These are phyloP conservation scores for Kazachstania martiniae DNA, from an alignment of 805 yeast species.

Conservation along the genomic window DNA sequence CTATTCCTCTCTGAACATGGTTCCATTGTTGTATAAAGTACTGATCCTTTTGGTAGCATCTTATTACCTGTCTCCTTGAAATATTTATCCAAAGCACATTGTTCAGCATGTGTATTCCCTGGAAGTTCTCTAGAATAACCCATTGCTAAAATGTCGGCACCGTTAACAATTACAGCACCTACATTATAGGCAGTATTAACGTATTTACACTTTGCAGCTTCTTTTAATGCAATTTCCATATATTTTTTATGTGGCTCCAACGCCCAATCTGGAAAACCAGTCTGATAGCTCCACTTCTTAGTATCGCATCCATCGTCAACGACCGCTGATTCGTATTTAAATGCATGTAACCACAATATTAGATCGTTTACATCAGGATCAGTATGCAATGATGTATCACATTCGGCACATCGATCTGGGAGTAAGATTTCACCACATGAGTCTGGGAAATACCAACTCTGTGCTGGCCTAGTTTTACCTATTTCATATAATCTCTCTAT, in stretches of 20 bases:
- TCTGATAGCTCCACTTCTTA: conserved; percentile 58
- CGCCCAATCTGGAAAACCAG: conserved; percentile 80
- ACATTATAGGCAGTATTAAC: conserved; percentile 84
- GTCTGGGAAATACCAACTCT: conserved; percentile 54
- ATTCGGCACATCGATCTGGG: conserved; percentile 49
- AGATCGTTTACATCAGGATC: conserved; percentile 87
- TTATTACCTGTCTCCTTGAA: conserved; percentile 26
- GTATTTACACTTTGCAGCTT: conserved; percentile 72
- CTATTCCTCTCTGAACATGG: conserved; percentile 86
- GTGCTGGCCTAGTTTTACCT: conserved; percentile 60
- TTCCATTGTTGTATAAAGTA: conserved; percentile 91
- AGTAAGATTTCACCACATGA: conserved; percentile 57
- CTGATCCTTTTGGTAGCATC: conserved; percentile 63
- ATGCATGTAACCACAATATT: conserved; percentile 85
- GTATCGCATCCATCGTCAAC: conserved; percentile 15
- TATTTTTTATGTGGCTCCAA: conserved; percentile 40
- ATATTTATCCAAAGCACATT: conserved; percentile 78
- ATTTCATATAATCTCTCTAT: conserved; percentile 41
- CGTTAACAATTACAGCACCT: conserved; percentile 72
- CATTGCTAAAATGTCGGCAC: conserved; percentile 51
- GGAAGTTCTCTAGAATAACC: conserved; percentile 87
- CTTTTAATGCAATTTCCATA: conserved; percentile 67
- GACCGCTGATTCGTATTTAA: conserved; percentile 50
- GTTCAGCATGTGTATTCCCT: conserved; percentile 97
- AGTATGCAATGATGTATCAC: conserved; percentile 61